These are phyloP conservation scores for Orbilia oligospora DNA, from an alignment of 2,329 filamentous ascomycete species.

Conservation along the genomic window DNA sequence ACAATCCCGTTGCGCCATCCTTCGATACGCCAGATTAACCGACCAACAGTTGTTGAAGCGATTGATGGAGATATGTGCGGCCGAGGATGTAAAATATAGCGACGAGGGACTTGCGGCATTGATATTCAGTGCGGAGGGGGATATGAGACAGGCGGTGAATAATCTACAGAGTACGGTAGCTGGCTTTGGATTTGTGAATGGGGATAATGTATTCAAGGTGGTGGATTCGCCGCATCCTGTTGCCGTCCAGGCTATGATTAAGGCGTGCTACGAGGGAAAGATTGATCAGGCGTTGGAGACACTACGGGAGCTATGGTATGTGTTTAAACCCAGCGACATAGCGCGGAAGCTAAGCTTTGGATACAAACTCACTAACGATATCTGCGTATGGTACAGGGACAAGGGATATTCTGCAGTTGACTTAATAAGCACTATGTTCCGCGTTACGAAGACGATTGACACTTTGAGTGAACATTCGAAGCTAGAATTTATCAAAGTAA, in stretches of 20 bases:
- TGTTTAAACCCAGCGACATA: neutral
- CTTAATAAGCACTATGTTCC: constrained; percentile 99
- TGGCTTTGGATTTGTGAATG: constrained; percentile 96
- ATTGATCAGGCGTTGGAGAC: constrained; percentile 88
- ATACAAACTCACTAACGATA: constrained; percentile 5
- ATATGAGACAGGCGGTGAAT: constrained; percentile 99
- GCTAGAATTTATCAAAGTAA: constrained; percentile 88
- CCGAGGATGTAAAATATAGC: constrained; percentile 88
- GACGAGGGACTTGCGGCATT: constrained; percentile 96
- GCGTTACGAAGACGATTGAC: constrained; percentile 94
- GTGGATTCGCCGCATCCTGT: constrained; percentile 97
- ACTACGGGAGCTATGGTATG: constrained; percentile 86
- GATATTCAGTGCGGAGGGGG: constrained; percentile 96
- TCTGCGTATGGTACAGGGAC: constrained; percentile 67
- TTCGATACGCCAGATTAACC: constrained; percentile 91
- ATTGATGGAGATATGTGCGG: constrained; percentile 90
- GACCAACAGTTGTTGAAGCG: constrained; percentile 93
- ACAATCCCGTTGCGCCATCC: constrained; percentile 94
- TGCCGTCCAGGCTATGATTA: constrained; percentile 98
- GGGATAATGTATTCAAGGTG: constrained; percentile 97
- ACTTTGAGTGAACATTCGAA: constrained; percentile 94
- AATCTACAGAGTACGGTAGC: constrained; percentile 94
- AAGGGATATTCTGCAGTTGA: constrained; percentile 98
- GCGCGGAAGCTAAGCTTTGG: neutral
- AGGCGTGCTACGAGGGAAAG: constrained; percentile 93